These are phyloP conservation scores for Kondoa subrosea DNA, from an alignment of 768 basidiomycete genomes.

Conservation along the genomic window DNA sequence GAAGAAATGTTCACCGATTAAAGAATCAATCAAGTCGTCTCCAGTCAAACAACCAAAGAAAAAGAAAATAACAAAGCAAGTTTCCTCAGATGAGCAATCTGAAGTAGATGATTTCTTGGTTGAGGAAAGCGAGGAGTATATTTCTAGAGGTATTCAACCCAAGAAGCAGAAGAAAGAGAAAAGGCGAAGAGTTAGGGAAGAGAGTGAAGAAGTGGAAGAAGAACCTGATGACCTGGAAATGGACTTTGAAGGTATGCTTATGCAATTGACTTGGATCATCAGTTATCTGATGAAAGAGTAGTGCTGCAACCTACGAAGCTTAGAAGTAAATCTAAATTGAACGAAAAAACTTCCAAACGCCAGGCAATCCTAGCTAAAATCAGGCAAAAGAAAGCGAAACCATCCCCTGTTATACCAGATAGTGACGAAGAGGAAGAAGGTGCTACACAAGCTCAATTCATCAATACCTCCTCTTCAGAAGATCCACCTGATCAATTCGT, in stretches of 20 bases:
- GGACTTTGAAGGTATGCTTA: neutral
- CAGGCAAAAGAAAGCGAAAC: neutral
- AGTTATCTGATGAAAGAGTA: neutral
- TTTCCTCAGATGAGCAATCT: neutral
- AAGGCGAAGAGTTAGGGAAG: neutral
- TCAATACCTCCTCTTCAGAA: neutral
- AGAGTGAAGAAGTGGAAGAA: neutral
- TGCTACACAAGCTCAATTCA: neutral
- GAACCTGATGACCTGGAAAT: conserved; percentile 4
- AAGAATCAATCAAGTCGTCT: no score
- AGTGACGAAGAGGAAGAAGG: neutral
- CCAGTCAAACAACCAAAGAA: neutral
- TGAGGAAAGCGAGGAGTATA: neutral
- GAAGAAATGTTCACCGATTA: no score
- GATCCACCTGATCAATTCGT: neutral
- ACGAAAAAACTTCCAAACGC: neutral
- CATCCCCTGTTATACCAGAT: neutral
- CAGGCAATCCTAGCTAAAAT: neutral
- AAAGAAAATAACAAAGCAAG: neutral
- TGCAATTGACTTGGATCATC: neutral
- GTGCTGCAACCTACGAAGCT: neutral
- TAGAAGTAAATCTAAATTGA: neutral
- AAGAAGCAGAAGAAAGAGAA: neutral
- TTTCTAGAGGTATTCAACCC: neutral
- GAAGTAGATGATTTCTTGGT: neutral